Conservation (phyloP, 345 rosid genomes). For the Arabidopsis suecica region DNA sequence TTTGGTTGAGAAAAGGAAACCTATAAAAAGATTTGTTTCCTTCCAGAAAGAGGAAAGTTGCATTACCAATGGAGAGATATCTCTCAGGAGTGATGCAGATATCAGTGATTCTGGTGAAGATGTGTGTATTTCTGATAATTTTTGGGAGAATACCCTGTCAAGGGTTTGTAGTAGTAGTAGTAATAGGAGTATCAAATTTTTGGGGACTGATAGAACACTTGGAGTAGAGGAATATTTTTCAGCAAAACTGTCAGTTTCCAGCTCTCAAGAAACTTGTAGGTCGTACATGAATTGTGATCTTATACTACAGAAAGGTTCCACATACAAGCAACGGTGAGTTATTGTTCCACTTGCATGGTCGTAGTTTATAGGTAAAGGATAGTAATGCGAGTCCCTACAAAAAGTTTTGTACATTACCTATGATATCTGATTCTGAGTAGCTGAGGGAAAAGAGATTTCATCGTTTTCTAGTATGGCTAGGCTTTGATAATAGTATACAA, state of each 20-base stretch:
- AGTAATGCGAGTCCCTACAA: neutral
- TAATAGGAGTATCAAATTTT: constrained; percentile 22
- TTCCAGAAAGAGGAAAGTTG: constrained; percentile 53
- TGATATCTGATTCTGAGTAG: neutral
- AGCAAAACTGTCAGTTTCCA: constrained; percentile 59
- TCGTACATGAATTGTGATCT: constrained; percentile 65
- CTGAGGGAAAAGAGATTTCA: neutral
- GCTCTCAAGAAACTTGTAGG: constrained; percentile 64
- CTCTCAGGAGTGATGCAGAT: constrained; percentile 45
- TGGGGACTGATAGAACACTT: constrained; percentile 45
- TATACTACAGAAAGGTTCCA: constrained; percentile 63
- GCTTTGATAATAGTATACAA: neutral
- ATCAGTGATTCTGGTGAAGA: constrained; percentile 32
- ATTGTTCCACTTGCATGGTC: constrained; percentile 23
- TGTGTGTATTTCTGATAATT: constrained; percentile 16
- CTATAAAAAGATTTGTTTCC: constrained; percentile 62
- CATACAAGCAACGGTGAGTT: constrained; percentile 62
- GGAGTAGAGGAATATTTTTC: constrained; percentile 62
- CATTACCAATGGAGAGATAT: constrained; percentile 42
- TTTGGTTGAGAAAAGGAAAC: constrained; percentile 59
- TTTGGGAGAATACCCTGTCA: constrained; percentile 12
- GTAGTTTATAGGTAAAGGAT: constrained; percentile 21
- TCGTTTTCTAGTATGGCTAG: neutral
- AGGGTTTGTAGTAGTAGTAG: constrained; percentile 9
- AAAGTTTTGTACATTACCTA: constrained; percentile 5